Percentiles rank a stretch among this genome's conserved stretches.
phyloP scores from a whole-genome alignment of 148 eudicot species.

The Dianthus caryophyllus region DNA sequence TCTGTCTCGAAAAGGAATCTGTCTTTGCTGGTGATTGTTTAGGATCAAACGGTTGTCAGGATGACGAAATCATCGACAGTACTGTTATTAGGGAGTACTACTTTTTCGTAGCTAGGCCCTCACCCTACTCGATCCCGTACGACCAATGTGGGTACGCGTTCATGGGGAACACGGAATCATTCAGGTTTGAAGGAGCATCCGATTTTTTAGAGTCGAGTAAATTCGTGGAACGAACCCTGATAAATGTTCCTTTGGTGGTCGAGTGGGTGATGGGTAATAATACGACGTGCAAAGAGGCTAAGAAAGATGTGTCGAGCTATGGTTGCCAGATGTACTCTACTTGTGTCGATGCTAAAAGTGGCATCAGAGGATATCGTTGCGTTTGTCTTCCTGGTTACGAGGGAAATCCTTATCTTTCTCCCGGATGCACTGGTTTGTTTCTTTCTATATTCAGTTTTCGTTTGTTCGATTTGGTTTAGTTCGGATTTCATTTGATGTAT shows the following conservation, averaged over 20 bases:
- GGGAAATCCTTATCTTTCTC: constrained; percentile 29
- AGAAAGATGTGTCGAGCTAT: background rate
- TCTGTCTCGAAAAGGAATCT: constrained; percentile 23
- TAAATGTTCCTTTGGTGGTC: constrained; percentile 29
- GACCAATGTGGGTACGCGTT: constrained; percentile 29
- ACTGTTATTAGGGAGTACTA: background rate
- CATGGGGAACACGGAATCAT: constrained; percentile 28
- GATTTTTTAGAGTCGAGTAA: constrained; percentile 39
- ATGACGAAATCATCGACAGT: background rate
- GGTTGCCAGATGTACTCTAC: constrained; percentile 24
- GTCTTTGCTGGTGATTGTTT: constrained; percentile 3
- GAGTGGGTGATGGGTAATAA: constrained; percentile 35
- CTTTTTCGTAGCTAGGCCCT: background rate
- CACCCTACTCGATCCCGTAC: background rate
- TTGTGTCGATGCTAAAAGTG: constrained; percentile 18
- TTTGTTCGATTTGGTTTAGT: background rate
- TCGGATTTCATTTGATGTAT: too few species aligned
- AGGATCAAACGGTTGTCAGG: constrained; percentile 1
- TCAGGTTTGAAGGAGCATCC: constrained; percentile 25
- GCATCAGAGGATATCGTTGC: constrained; percentile 26
- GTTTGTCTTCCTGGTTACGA: constrained; percentile 15
- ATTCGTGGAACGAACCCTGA: background rate
- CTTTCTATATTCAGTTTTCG: background rate
- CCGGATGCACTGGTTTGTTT: constrained; percentile 24
- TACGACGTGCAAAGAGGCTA: constrained; percentile 27